Percentiles rank a stretch among this genome's conserved stretches.
Conservation (phyloP, 139 green algal species). For the Yamagishiella unicocca region DNA sequence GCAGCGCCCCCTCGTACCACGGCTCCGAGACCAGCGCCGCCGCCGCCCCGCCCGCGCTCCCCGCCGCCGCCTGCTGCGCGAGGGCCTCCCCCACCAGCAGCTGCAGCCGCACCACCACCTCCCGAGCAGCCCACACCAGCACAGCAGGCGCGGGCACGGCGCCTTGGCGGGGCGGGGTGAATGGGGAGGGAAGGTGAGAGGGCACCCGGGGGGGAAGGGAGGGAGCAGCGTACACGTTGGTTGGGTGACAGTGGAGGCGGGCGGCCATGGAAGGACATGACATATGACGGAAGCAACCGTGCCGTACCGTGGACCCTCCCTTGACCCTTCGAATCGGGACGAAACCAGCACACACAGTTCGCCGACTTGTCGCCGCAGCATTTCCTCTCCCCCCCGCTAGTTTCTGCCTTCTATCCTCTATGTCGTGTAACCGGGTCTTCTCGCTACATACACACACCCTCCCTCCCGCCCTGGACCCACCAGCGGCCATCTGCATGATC, state of each 20-base stretch:
- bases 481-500: conserved; percentile 22
- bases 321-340: too few relatives aligned
- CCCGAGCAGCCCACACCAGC: conserved; percentile 21
- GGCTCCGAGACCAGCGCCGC: neutral
- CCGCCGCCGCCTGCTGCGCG: neutral
- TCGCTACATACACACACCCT: too few relatives aligned
- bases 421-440: too few relatives aligned
- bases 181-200: neutral
- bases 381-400: too few relatives aligned
- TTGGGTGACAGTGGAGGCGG: too few relatives aligned
- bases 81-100: neutral
- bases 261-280: too few relatives aligned
- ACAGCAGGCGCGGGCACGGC: neutral
- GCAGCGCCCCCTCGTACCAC: conserved; percentile 18
- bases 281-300: too few relatives aligned
- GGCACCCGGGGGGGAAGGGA: neutral
- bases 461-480: neutral
- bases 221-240: neutral
- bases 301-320: too few relatives aligned
- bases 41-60: neutral
- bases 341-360: neutral
- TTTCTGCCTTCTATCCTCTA: too few relatives aligned
- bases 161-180: neutral
- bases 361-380: too few relatives aligned
- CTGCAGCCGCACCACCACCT: neutral